phyloP scores from a whole-genome alignment of 495 filamentous ascomycete species.

The Neurospora sp. region DNA sequence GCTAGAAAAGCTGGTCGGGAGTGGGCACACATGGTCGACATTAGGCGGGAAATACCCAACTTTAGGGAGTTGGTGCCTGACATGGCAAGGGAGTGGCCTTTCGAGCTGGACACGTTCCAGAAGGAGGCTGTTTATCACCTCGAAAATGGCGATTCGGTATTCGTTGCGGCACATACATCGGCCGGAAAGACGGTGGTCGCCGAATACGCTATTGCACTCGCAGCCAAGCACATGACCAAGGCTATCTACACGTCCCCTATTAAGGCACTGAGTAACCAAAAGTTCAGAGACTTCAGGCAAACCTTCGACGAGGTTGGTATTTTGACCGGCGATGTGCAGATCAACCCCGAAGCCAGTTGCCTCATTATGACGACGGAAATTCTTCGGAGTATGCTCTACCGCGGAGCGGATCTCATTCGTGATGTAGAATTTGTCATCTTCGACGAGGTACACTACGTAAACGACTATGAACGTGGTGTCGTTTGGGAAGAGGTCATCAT shows the following conservation, averaged over 20 bases:
- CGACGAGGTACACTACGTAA: conserved; percentile 98
- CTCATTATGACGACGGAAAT: conserved; percentile 99
- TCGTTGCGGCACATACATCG: conserved; percentile 97
- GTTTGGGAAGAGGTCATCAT: conserved; percentile 99
- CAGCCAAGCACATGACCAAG: conserved; percentile 96
- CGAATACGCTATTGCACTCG: conserved; percentile 93
- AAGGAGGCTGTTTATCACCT: conserved; percentile 98
- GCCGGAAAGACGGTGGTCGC: conserved; percentile 97
- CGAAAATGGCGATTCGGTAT: conserved; percentile 92
- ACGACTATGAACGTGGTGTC: conserved; percentile 92
- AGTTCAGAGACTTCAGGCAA: conserved; percentile 88
- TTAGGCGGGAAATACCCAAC: conserved; percentile 82
- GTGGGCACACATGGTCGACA: conserved; percentile 97
- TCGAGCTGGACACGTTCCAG: conserved; percentile 95
- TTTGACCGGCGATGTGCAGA: conserved; percentile 94
- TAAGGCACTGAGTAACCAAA: conserved; percentile 97
- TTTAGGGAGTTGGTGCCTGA: conserved; percentile 89
- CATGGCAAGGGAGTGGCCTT: conserved; percentile 93
- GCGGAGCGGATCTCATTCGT: conserved; percentile 89
- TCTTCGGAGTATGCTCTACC: conserved; percentile 93
- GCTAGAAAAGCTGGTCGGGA: conserved; percentile 67
- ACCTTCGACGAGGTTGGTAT: conserved; percentile 94
- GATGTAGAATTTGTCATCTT: conserved; percentile 99
- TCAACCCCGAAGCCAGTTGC: conserved; percentile 94
- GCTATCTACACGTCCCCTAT: conserved; percentile 98